phyloP scores from a whole-genome alignment of 2,329 filamentous ascomycete genomes.

The Lecanoromycetidae sp. region DNA sequence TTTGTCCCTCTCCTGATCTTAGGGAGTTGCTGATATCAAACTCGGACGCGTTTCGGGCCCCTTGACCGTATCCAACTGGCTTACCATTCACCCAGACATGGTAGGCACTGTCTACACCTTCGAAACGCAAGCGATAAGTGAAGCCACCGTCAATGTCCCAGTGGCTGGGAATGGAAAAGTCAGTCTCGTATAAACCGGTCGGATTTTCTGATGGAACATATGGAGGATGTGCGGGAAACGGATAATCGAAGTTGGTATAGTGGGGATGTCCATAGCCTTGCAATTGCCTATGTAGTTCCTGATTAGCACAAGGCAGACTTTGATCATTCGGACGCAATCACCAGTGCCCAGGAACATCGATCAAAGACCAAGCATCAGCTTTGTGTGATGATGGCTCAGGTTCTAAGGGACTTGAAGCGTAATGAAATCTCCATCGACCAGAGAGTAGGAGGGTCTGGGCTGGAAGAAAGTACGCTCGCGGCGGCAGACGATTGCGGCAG shows the following conservation, averaged over 20 bases:
- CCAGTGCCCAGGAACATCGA: conserved; percentile 40
- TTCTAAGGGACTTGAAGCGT: conserved; percentile 25
- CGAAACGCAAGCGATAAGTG: conserved; percentile 54
- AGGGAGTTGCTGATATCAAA: conserved; percentile 52
- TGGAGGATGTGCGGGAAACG: conserved; percentile 54
- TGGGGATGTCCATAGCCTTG: conserved; percentile 56
- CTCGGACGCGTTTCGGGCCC: conserved; percentile 55
- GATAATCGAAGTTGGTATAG: conserved; percentile 57
- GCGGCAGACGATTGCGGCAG: conserved; percentile 10
- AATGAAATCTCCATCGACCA: conserved; percentile 14
- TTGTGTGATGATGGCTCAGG: conserved; percentile 28
- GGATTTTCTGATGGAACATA: conserved; percentile 51
- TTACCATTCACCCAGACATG: conserved; percentile 56
- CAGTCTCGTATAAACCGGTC: conserved; percentile 49
- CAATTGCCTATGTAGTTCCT: conserved; percentile 42
- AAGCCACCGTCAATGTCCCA: conserved; percentile 30
- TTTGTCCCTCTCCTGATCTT: conserved; percentile 23
- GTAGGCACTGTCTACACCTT: conserved; percentile 60
- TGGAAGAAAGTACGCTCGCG: conserved; percentile 14
- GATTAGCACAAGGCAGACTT: not conserved
- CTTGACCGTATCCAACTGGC: conserved; percentile 56
- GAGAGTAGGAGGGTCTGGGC: conserved; percentile 10
- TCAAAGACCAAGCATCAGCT: conserved; percentile 37
- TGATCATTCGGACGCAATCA: not conserved
- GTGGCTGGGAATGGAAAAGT: conserved; percentile 41